A percentile compares a stretch with the other conserved stretches of the same genome.
phyloP scores from a whole-genome alignment of 805 yeast species.

The Ogataea nakhonphanomensis region DNA sequence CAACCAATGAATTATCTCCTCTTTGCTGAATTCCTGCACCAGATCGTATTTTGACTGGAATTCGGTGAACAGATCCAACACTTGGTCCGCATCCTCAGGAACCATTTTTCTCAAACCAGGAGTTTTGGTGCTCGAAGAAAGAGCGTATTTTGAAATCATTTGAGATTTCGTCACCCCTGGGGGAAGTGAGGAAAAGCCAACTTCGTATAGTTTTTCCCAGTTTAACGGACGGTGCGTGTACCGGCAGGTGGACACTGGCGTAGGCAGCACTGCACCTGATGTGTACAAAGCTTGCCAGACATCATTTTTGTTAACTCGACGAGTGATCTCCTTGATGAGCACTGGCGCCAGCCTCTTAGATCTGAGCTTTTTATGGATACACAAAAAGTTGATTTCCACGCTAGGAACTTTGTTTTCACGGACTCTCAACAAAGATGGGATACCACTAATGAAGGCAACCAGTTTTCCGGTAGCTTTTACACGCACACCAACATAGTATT shows the following conservation, averaged over 20 bases:
- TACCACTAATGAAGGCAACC: constrained; percentile 90
- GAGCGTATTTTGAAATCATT: constrained; percentile 59
- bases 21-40: constrained; percentile 58
- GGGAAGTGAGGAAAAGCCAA: constrained; percentile 85
- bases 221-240: constrained; percentile 92
- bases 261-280: constrained; percentile 86
- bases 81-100: constrained; percentile 60
- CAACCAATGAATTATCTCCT: constrained; percentile 81
- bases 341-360: constrained; percentile 94
- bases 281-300: constrained; percentile 97
- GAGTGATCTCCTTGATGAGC: constrained; percentile 87
- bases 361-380: constrained; percentile 91
- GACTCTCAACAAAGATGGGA: constrained; percentile 69
- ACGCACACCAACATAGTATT: constrained; percentile 93
- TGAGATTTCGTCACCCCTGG: constrained; percentile 59
- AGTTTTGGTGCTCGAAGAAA: constrained; percentile 49
- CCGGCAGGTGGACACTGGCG: constrained; percentile 86
- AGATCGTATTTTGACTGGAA: constrained; percentile 73
- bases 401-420: constrained; percentile 48
- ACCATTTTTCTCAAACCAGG: constrained; percentile 59
- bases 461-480: constrained; percentile 72
- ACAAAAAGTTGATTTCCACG: constrained; percentile 89
- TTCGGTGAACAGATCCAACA: constrained; percentile 51
- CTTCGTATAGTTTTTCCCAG: constrained; percentile 86
- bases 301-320: constrained; percentile 78